Evolutionary conservation across 1,284 basidiomycete species (phyloP), one percentile per base, ranked within the genome.

Genomic region (Leccinum fallax): DNA sequence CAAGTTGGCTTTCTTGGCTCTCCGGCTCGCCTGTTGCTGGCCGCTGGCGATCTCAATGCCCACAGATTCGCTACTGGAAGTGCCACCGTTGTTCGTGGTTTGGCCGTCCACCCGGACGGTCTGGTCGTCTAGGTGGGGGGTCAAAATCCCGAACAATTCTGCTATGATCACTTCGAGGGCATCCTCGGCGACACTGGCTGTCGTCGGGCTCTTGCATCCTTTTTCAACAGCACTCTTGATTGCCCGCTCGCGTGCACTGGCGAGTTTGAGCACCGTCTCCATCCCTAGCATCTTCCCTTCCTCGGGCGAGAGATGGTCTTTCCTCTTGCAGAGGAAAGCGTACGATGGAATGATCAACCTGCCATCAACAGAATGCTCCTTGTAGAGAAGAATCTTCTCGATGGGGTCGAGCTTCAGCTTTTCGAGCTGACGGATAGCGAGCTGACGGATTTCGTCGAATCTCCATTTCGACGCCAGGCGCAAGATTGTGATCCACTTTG

Each of bases 371-470:
- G 77, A 74, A 72, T 84, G 85, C 21, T 74, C 59, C 49, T 79
- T 78, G 63, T 83, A 84, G 0, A 79, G 77, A 40, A 81, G 79
- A 59, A 90, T 89, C 46, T 84, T 81, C 51, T 82, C 80, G 51
- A 90, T 81, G 0, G 88, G 85, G 19, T 83, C 79, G 55, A 90
- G 81, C 46, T 80, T 76, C 6, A 85, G 74, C 67, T 79, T 82
- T 67, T 90, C 85, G 1, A 90, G 81, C 62, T 90, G 84, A 10
- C 85, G 82, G 4, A 87, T 74, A 0, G 83, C 83, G 2, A 91
- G 82, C 5, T 73, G 72, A 61, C 86, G 83, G 10, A 91, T 82
- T 57, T 87, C 84, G 1, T 68, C 63, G 72, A 91, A 91, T 0
- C 71, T 61, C 89, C 89, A 91, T 26, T 77, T 73, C 38, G 82